Evolutionary conservation across 352 stramenopile species (phyloP), one percentile per base, ranked within the genome.

Genomic region (Pythium aristosporum): DNA sequence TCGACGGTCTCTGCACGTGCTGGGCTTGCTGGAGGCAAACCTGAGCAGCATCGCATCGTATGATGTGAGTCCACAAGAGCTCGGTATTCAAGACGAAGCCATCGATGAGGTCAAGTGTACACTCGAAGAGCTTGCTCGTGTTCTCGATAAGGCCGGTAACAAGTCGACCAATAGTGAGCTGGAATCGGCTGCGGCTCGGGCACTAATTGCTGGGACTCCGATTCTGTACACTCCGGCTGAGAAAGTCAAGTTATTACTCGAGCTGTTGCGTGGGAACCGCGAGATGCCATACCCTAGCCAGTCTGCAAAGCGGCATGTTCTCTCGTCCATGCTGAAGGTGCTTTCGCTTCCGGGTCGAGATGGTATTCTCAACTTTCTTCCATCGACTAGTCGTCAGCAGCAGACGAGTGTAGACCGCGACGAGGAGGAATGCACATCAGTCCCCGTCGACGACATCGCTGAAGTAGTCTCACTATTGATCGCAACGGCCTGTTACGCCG

Each of bases 361-460:
- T 42, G 84, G 86, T 39, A 80, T 95, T 34, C 59, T 92, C 28
- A 91, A 77, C 4, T 79, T 95, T 21, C 77, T 93, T 56, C 86
- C 64, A 15, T 43, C 34, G 18, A 42, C 41, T 8, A 57, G 8
- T 16, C 23, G 20, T 37, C 28, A 16, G 21, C 36, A 28, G 20
- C 16, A 44, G 9, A 78, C 6, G 8, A 9, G 44, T 54, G 68
- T 76, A 59, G 51, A 71, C 30, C 39, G 55, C 16, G 21, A 37
- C 34, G 36, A 49, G 16, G 56, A 67, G 20, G 57, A 50, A 8
- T 49, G 34, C 7, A 46, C 49, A n/a, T 37, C 46, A 25, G 37
- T 62, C 11, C 28, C 55, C 16, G 41, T 62, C 16, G 60, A 59
- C 46, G 51, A 65, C 12, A 64, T 68, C 25, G 56, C 75, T 58